Evolutionary conservation across 2,329 filamentous ascomycete species (phyloP).

Genomic region (Ophiostoma tasmaniense): DNA sequence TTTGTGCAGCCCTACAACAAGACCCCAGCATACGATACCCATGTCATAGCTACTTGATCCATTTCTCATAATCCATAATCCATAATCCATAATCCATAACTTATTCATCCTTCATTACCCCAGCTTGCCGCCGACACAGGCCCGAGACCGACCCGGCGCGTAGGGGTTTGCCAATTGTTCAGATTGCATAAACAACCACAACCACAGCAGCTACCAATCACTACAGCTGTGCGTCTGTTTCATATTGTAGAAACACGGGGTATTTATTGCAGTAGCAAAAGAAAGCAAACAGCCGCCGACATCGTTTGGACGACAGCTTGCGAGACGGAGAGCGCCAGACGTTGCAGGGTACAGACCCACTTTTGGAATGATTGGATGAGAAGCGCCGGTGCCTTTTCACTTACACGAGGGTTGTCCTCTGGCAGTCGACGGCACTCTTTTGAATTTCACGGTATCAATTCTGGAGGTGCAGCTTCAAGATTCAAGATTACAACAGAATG

Average conservation of each 20-base stretch:
- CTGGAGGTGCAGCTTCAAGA: background rate
- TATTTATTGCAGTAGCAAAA: background rate
- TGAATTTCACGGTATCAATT: background rate
- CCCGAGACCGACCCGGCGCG: background rate
- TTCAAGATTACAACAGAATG: background rate
- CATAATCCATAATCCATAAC: no score
- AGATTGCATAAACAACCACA: no score
- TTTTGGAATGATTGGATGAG: conserved; percentile 8
- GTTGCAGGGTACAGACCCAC: background rate
- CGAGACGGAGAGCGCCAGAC: background rate
- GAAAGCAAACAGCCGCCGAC: background rate
- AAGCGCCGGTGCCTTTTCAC: background rate
- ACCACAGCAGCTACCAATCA: background rate
- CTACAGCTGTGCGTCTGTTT: conserved; percentile 16
- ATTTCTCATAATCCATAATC: no score
- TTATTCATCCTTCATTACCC: no score
- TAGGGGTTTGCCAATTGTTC: background rate
- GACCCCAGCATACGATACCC: no score
- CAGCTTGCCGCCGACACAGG: background rate
- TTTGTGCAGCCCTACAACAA: no score
- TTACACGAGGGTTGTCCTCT: conserved; percentile 5
- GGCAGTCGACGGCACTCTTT: background rate
- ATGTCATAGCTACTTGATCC: no score
- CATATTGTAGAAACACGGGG: background rate
- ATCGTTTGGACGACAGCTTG: background rate